phyloP scores from a whole-genome alignment of 2,329 filamentous ascomycete species.

The Cyanodermella asteris region DNA sequence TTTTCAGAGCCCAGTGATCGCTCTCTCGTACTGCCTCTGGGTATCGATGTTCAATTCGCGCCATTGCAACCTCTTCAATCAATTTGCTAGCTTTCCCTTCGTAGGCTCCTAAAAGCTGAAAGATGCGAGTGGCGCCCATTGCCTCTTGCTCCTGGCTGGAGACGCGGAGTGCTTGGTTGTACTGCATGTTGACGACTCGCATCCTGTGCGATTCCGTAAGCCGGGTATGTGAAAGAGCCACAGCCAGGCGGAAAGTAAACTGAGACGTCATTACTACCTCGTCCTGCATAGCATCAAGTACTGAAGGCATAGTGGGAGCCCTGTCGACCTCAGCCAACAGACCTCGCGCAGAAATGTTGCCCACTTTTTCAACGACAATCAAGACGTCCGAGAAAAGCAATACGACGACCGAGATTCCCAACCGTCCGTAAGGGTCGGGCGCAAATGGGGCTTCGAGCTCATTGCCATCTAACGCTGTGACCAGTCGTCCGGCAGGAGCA shows the following conservation, averaged over 20 bases:
- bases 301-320: constrained; percentile 41
- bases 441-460: constrained; percentile 56
- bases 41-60: constrained; percentile 67
- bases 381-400: constrained; percentile 69
- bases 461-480: constrained; percentile 58
- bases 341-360: constrained; percentile 47
- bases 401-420: constrained; percentile 43
- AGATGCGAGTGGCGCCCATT: constrained; percentile 33
- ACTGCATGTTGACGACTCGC: constrained; percentile 30
- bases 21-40: constrained; percentile 64
- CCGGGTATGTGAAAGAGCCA: constrained; percentile 45
- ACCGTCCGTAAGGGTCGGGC: constrained; percentile 18
- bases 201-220: constrained; percentile 51
- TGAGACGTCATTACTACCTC: no score
- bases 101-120: constrained; percentile 52
- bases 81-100: constrained; percentile 57
- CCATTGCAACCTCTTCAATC: constrained; percentile 70
- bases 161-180: constrained; percentile 15
- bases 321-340: constrained; percentile 71
- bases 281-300: constrained; percentile 32
- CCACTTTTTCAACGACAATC: constrained; percentile 51
- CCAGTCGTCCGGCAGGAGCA: constrained; percentile 53
- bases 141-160: constrained; percentile 9
- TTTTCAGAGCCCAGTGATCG: constrained; percentile 58
- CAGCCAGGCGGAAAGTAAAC: constrained; percentile 52